Percentiles rank a stretch among this genome's conserved stretches.
Conservation (phyloP, 768 basidiomycete genomes). For the Mycena epipterygia region DNA sequence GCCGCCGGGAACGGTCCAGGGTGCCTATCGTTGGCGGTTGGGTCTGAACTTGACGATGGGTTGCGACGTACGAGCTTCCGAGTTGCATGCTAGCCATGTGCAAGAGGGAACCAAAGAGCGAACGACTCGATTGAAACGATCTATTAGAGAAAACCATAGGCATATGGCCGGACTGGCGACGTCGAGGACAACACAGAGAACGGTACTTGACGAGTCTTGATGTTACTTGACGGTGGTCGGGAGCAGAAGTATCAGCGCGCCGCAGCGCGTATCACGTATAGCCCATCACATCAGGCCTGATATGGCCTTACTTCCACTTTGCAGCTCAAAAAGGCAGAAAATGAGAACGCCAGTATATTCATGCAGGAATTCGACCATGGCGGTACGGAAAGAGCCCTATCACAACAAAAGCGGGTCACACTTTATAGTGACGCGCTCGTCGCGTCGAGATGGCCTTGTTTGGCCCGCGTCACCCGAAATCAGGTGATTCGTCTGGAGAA, state of each 20-base stretch:
- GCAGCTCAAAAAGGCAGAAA: constrained; percentile 22
- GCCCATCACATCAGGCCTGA: background rate
- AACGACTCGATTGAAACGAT: too few relatives aligned
- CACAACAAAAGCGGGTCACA: background rate
- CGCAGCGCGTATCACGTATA: background rate
- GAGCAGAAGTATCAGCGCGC: background rate
- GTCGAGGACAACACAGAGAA: too few relatives aligned
- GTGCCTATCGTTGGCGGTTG: too few relatives aligned
- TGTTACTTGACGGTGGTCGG: background rate
- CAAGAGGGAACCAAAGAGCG: too few relatives aligned
- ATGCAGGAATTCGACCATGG: background rate
- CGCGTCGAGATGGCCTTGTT: background rate
- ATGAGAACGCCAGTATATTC: background rate
- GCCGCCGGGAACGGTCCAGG: too few relatives aligned
- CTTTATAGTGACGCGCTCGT: background rate
- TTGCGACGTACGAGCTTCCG: too few relatives aligned
- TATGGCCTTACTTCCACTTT: background rate
- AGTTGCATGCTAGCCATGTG: too few relatives aligned
- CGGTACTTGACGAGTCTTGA: background rate
- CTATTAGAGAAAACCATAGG: too few relatives aligned
- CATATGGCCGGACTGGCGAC: too few relatives aligned
- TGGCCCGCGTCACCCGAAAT: background rate
- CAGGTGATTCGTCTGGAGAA: background rate
- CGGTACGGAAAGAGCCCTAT: background rate
- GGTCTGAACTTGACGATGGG: too few relatives aligned